phyloP scores from a whole-genome alignment of 495 filamentous ascomycete species.

The Xylaria cubensis region DNA sequence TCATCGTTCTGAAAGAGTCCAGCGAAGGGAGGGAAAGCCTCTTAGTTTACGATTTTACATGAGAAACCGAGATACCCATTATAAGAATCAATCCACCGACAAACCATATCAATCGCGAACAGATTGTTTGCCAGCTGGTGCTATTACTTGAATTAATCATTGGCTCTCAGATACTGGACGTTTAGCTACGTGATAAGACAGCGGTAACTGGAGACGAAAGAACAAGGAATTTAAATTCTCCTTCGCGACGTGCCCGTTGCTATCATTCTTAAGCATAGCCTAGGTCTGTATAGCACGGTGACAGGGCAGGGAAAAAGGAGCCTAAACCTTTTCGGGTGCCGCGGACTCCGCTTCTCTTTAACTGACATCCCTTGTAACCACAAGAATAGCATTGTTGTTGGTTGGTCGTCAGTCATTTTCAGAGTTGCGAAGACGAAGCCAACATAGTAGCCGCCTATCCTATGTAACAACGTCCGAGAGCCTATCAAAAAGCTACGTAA shows the following conservation, averaged over 20 bases:
- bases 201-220: not conserved
- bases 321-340: conserved; percentile 23
- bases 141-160: too few species aligned
- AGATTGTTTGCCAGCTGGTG: not conserved
- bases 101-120: not conserved
- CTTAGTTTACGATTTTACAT: conserved; percentile 93
- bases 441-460: too few species aligned
- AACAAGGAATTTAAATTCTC: not conserved
- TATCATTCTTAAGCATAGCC: not conserved
- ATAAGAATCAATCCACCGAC: not conserved
- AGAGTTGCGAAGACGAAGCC: not conserved
- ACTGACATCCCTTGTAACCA: not conserved
- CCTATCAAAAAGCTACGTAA: not conserved
- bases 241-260: too few species aligned
- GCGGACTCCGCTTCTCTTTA: conserved; percentile 21
- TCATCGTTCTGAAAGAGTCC: conserved; percentile 82
- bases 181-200: not conserved
- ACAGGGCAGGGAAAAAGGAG: not conserved
- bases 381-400: not conserved
- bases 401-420: not conserved
- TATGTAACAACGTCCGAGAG: not conserved
- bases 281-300: too few species aligned
- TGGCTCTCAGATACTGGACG: not conserved
- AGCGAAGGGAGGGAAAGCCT: conserved; percentile 69
- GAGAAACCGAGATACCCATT: conserved; percentile 16